A percentile compares a stretch with the other conserved stretches of the same genome.
Evolutionary conservation across 768 basidiomycete genomes (phyloP).

Genomic region (Boletus rubescentipes): DNA sequence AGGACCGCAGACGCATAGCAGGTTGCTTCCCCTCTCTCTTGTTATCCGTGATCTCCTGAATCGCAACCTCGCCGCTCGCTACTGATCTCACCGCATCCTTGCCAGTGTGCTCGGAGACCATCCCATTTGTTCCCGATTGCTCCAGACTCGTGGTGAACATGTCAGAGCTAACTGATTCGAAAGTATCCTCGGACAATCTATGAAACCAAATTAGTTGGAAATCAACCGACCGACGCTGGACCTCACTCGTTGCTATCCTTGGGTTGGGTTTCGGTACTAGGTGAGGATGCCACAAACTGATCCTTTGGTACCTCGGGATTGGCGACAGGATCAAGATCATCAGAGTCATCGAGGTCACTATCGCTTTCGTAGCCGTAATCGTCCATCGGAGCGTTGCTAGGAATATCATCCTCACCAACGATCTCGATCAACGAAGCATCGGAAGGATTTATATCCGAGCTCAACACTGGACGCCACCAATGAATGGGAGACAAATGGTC

Average conservation of each 20-base stretch:
- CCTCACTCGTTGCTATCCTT: conserved; percentile 9
- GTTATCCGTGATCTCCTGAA: neutral
- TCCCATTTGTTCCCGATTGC: neutral
- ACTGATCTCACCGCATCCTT: neutral
- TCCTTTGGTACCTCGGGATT: neutral
- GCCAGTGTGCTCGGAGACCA: neutral
- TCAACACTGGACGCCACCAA: neutral
- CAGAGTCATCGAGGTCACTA: conserved; percentile 35
- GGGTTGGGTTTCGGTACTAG: neutral
- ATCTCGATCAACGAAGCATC: conserved; percentile 13
- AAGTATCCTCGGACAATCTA: conserved; percentile 10
- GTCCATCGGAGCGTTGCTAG: conserved; percentile 3
- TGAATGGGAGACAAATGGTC: neutral
- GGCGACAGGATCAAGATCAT: neutral
- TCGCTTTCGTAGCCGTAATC: conserved; percentile 33
- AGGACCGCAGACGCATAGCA: conserved; percentile 1
- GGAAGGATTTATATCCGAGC: neutral
- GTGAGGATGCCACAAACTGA: neutral
- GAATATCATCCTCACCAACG: conserved; percentile 3
- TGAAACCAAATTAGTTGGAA: neutral
- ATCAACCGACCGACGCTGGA: neutral
- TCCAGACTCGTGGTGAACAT: conserved; percentile 12
- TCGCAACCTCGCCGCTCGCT: conserved; percentile 3
- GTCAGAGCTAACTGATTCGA: conserved; percentile 8
- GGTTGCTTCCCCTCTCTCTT: neutral